phyloP scores from a whole-genome alignment of 2,329 filamentous ascomycete genomes.

The Huntiella abstrusa region DNA sequence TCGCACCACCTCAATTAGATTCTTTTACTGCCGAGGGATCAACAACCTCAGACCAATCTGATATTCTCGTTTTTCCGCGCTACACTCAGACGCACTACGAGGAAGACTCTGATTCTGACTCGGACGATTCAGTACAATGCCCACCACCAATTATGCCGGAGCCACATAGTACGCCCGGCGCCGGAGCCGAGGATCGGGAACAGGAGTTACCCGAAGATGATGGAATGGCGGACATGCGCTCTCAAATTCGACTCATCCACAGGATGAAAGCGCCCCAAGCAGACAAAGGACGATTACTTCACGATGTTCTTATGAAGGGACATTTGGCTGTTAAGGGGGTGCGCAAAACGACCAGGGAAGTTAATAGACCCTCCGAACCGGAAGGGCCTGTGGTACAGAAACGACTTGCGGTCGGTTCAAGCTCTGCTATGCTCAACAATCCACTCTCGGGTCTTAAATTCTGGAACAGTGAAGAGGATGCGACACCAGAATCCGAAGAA shows the following conservation, averaged over 20 bases:
- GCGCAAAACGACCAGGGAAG: neutral
- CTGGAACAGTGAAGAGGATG: slow-evolving; percentile 23
- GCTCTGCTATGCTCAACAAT: slow-evolving; percentile 13
- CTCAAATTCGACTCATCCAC: slow-evolving; percentile 51
- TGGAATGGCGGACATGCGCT: slow-evolving; percentile 51
- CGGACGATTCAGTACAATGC: neutral
- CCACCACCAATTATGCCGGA: neutral
- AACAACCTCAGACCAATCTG: neutral
- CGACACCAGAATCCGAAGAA: slow-evolving; percentile 15
- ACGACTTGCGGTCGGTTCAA: slow-evolving; percentile 11
- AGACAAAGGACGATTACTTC: slow-evolving; percentile 55
- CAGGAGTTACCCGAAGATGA: slow-evolving; percentile 47
- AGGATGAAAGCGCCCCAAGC: slow-evolving; percentile 34
- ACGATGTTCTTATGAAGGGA: slow-evolving; percentile 49
- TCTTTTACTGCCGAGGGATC: neutral
- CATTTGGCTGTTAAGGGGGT: slow-evolving; percentile 24
- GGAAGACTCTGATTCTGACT: slow-evolving; percentile 1
- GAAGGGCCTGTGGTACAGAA: slow-evolving; percentile 15
- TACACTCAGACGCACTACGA: neutral
- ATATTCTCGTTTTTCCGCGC: too few species aligned
- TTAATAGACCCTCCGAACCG: neutral
- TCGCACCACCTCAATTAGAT: neutral
- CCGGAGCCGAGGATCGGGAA: neutral
- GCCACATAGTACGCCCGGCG: neutral
- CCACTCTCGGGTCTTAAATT: slow-evolving; percentile 37